These are phyloP conservation scores for Pseudocercospora crystallina DNA, from an alignment of 2,329 filamentous ascomycete species.

Conservation along the genomic window DNA sequence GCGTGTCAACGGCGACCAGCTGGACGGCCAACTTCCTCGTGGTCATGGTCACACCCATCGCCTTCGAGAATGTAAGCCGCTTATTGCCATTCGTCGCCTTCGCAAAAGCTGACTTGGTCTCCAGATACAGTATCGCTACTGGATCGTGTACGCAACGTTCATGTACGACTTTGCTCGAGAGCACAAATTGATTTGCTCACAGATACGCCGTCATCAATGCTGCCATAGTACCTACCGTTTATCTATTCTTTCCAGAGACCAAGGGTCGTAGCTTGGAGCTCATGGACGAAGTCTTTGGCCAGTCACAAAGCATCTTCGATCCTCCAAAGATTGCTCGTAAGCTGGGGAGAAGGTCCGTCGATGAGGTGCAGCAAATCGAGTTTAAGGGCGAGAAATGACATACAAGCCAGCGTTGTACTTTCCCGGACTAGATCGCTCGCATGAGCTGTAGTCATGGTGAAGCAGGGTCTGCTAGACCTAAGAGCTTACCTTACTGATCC, in stretches of 20 bases:
- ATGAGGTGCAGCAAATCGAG: no score
- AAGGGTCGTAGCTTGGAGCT: slow-evolving; percentile 52
- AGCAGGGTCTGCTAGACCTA: no score
- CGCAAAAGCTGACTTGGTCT: no score
- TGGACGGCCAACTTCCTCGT: slow-evolving; percentile 27
- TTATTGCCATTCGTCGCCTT: no score
- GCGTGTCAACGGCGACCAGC: slow-evolving; percentile 37
- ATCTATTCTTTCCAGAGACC: slow-evolving; percentile 56
- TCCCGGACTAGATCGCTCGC: no score
- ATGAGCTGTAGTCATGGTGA: no score
- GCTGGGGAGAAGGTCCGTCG: no score
- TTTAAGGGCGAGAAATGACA: no score
- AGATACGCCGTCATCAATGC: slow-evolving; percentile 2
- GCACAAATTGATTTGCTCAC: background rate
- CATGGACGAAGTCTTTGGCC: slow-evolving; percentile 33
- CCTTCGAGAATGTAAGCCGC: slow-evolving; percentile 3
- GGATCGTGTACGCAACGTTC: background rate
- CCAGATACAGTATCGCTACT: no score
- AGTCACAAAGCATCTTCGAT: slow-evolving; percentile 19
- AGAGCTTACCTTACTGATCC: no score
- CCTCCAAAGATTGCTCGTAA: no score
- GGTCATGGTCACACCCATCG: slow-evolving; percentile 29
- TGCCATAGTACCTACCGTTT: slow-evolving; percentile 27
- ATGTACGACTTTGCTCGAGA: background rate
- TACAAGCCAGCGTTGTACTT: no score